Evolutionary conservation across 163 green algal species (phyloP), one percentile per base, ranked within the genome.

Genomic region (Scenedesmus sp.): DNA sequence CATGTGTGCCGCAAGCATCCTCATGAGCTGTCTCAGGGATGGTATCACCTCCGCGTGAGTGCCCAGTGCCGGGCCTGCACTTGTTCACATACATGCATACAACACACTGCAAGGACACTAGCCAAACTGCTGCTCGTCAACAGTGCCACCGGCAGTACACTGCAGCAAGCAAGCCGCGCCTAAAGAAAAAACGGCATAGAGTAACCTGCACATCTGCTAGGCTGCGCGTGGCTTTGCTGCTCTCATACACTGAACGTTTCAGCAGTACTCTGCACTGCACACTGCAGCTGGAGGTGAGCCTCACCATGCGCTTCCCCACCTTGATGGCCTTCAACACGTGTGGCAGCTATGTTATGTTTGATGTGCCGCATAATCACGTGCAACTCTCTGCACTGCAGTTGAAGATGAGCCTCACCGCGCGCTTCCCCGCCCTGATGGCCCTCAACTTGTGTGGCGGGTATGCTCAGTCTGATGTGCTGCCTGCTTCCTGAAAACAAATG

Each of bases 31-130:
- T 26, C 59, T 34, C 79, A 92, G 54, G 88, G 88, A 16, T 92
- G 79, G 81, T 92, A 77, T 18, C 84, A 89, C 73, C 2, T 92
- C 10, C 67, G 82, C 60, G 88, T 92, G 64, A 16, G 88, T 62
- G 34, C 34, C 34, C 34, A 46, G 34, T 46, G 34, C 34, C 34
- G 34, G 34, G 34, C 34, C 34, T 46, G 34, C 34, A 46, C 34
- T 46, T 46, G 34, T 46, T 46, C 34, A 46, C 34, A 46, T 46
- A 46, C 34, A 46, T 46, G 34, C 34, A 46, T 46, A 46, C 34
- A 46, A 46, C 34, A 46, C 34, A 46, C 34, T 46, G 34, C 34
- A 46, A 46, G 34, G 34, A 46, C 34, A 46, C 0, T 46, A 46
- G 34, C 34, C 34, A 46, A 46, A 46, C 34, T 46, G 34, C 34